Percentiles rank a stretch among this genome's conserved stretches.
These are phyloP conservation scores for Pythium chondricola DNA, from an alignment of 352 stramenopile species.

Conservation along the genomic window DNA sequence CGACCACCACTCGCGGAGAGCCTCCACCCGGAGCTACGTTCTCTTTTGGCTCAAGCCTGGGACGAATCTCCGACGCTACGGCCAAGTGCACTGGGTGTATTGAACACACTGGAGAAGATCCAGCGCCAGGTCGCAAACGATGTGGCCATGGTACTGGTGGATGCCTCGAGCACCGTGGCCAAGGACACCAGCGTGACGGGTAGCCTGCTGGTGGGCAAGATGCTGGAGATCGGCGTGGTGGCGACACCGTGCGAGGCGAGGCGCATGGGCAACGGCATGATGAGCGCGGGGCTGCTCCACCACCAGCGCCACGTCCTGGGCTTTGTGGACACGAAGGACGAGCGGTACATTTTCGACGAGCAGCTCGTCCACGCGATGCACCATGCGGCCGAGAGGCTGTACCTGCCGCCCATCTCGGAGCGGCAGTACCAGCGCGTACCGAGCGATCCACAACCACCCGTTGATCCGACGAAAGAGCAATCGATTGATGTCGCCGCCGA, in stretches of 20 bases:
- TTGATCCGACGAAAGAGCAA: no score
- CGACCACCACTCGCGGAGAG: constrained; percentile 18
- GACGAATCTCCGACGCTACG: constrained; percentile 12
- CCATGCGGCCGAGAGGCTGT: background rate
- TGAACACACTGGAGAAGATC: constrained; percentile 18
- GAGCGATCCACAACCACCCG: no score
- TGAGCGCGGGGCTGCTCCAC: constrained; percentile 25
- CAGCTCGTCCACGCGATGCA: constrained; percentile 14
- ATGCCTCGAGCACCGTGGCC: constrained; percentile 5
- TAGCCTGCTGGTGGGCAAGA: constrained; percentile 1
- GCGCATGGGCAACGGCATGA: constrained; percentile 24
- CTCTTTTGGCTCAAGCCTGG: constrained; percentile 22
- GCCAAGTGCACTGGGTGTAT: constrained; percentile 17
- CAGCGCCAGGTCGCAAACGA: constrained; percentile 16
- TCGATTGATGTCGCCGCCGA: no score
- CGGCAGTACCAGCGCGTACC: no score
- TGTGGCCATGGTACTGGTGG: constrained; percentile 11
- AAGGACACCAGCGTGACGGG: constrained; percentile 8
- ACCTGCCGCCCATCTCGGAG: no score
- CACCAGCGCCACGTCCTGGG: constrained; percentile 20
- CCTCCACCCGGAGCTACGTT: constrained; percentile 10
- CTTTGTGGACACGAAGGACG: constrained; percentile 7
- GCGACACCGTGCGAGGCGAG: constrained; percentile 16
- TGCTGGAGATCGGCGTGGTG: constrained; percentile 17
- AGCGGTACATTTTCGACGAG: constrained; percentile 19